Conservation (phyloP, 2,329 filamentous ascomycete genomes). For the Cyphellophora europaea region DNA sequence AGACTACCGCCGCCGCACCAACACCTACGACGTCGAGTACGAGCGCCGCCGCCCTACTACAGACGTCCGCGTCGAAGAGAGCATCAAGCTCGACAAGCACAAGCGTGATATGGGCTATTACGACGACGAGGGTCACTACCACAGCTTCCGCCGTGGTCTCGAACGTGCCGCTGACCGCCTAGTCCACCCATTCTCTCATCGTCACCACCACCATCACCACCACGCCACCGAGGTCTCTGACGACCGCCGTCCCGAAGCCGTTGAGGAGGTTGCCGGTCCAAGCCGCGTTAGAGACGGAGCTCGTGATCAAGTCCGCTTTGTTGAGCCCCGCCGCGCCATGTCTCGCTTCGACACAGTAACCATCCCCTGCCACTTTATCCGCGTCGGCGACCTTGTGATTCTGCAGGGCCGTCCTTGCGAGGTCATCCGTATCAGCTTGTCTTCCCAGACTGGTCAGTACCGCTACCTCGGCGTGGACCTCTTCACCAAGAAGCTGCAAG, state of each 20-base stretch:
- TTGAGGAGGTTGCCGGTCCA: constrained; percentile 31
- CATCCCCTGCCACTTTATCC: constrained; percentile 99
- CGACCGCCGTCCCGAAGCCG: constrained; percentile 26
- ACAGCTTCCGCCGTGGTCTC: constrained; percentile 63
- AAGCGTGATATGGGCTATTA: constrained; percentile 62
- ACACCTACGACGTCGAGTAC: constrained; percentile 41
- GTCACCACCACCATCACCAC: constrained; percentile 34
- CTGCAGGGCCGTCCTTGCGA: constrained; percentile 98
- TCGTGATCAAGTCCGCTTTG: constrained; percentile 38
- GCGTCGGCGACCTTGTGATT: constrained; percentile 96
- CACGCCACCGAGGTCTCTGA: constrained; percentile 26
- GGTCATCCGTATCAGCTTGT: constrained; percentile 99
- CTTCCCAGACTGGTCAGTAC: constrained; percentile 96
- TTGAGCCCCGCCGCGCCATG: constrained; percentile 39
- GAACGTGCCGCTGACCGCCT: constrained; percentile 57
- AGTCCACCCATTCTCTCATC: constrained; percentile 52
- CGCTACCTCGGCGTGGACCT: constrained; percentile 99
- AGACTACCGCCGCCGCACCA: constrained; percentile 56
- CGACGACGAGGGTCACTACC: constrained; percentile 69
- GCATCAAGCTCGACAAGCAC: too few relatives aligned
- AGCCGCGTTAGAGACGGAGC: constrained; percentile 34
- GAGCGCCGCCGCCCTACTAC: constrained; percentile 28
- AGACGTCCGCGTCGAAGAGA: constrained; percentile 42
- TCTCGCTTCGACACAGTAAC: constrained; percentile 65
- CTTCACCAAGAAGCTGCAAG: constrained; percentile 98